Evolutionary conservation across 176 grass and related monocot genomes (phyloP).

Genomic region (Oryza punctata): DNA sequence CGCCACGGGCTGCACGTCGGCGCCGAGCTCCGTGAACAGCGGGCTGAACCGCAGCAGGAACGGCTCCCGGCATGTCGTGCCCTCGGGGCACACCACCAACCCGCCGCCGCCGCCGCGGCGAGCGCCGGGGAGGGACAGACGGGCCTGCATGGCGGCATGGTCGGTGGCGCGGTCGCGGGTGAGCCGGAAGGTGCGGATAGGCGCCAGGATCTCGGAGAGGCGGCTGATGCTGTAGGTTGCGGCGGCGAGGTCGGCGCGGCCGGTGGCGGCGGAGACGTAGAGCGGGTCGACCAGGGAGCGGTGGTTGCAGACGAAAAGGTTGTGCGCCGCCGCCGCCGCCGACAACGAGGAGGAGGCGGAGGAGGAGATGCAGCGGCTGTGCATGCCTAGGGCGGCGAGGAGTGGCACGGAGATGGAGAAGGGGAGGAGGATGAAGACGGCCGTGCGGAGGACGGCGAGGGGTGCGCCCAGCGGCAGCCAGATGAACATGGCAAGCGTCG

Average conservation of each 20-base stretch:
- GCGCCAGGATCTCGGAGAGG: constrained; percentile 2
- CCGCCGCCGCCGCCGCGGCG: not conserved
- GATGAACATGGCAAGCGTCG: constrained; percentile 60
- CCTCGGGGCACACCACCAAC: constrained; percentile 34
- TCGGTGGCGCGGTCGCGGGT: constrained; percentile 8
- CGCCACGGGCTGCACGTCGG: constrained; percentile 39
- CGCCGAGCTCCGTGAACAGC: constrained; percentile 41
- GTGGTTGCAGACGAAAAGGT: not conserved
- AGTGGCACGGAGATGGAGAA: constrained; percentile 50
- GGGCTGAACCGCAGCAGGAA: constrained; percentile 42
- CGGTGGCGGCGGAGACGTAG: not conserved
- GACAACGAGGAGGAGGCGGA: too few species aligned
- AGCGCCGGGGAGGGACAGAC: not conserved
- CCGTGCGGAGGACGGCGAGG: constrained; percentile 45
- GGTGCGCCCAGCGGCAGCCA: constrained; percentile 64
- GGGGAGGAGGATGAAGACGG: constrained; percentile 41
- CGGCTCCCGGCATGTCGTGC: constrained; percentile 43
- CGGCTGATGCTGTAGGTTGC: not conserved
- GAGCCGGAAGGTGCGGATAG: constrained; percentile 1
- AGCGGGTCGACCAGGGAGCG: not conserved
- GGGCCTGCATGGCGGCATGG: not conserved
- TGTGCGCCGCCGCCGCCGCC: not conserved
- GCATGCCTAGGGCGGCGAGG: constrained; percentile 63
- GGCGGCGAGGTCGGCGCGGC: not conserved
- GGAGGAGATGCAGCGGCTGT: constrained; percentile 28